phyloP scores from a whole-genome alignment of 192 early-diverging fungal genomes.

The Coemansia sp. region DNA sequence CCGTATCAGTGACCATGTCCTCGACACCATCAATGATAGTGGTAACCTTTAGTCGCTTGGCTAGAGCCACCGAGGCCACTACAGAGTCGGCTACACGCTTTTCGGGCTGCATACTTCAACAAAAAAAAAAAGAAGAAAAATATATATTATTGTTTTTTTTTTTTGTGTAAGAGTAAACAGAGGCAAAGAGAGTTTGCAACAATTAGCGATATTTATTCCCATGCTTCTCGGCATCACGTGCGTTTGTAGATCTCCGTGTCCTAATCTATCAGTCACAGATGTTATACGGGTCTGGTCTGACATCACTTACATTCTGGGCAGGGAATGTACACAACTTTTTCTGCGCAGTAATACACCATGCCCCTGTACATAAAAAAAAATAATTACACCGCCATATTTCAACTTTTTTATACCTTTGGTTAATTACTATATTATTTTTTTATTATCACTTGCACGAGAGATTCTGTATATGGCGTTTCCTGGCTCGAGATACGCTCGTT shows the following conservation, averaged over 20 bases:
- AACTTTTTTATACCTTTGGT: not conserved
- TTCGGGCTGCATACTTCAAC: not conserved
- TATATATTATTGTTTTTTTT: not conserved
- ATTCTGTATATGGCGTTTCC: not conserved
- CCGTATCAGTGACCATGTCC: not conserved
- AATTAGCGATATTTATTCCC: not conserved
- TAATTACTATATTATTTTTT: not conserved
- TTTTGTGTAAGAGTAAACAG: not conserved
- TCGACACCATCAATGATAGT: not conserved
- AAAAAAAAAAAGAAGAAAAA: not conserved
- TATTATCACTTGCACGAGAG: not conserved
- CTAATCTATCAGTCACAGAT: not conserved
- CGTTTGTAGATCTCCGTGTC: not conserved
- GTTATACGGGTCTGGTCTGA: not conserved
- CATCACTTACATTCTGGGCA: not conserved
- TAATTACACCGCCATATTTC: not conserved
- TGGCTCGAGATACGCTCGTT: not conserved
- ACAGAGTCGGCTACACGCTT: not conserved
- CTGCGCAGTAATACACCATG: not conserved
- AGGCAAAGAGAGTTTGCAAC: not conserved
- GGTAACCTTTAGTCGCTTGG: constrained; percentile 6
- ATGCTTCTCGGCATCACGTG: not conserved
- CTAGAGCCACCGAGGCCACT: not conserved
- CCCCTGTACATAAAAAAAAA: not conserved
- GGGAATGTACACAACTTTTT: not conserved